phyloP scores from a whole-genome alignment of 805 yeast genomes.

The Phaffomyces opuntiae region DNA sequence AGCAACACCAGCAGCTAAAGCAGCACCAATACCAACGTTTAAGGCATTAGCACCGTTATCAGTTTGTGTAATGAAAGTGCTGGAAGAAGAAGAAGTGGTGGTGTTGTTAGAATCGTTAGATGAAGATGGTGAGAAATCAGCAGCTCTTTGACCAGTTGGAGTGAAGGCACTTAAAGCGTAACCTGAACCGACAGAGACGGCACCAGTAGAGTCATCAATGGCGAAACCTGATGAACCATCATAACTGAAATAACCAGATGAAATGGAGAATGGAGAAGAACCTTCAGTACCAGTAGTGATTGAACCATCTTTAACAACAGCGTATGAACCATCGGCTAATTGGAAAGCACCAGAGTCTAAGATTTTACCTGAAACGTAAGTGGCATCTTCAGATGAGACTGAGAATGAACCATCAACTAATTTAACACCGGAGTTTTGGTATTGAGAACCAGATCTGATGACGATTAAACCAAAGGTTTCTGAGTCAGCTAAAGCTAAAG shows the following conservation, averaged over 20 bases:
- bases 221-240: constrained; percentile 29
- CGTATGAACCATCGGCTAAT: constrained; percentile 24
- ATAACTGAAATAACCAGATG: constrained; percentile 30
- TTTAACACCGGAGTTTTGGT: constrained; percentile 26
- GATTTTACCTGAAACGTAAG: constrained; percentile 27
- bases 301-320: constrained; percentile 21
- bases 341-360: constrained; percentile 12
- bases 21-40: constrained; percentile 18
- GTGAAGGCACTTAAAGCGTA: constrained; percentile 18
- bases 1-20: constrained; percentile 27
- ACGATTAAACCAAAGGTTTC: constrained; percentile 28
- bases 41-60: constrained; percentile 21
- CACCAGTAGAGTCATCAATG: constrained; percentile 25
- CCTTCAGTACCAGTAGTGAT: constrained; percentile 25
- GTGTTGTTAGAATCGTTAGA: too few species aligned
- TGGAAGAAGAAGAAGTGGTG: too few species aligned
- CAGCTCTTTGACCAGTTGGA: constrained; percentile 18
- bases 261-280: constrained; percentile 33
- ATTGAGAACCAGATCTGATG: constrained; percentile 29
- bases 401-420: constrained; percentile 13
- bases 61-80: constrained; percentile 8
- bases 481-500: constrained; percentile 31
- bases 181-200: not conserved
- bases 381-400: constrained; percentile 15
- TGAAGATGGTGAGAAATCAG: constrained; percentile 18